Evolutionary conservation across 768 basidiomycete species (phyloP).

Genomic region (Neoboletus subvelutipes): DNA sequence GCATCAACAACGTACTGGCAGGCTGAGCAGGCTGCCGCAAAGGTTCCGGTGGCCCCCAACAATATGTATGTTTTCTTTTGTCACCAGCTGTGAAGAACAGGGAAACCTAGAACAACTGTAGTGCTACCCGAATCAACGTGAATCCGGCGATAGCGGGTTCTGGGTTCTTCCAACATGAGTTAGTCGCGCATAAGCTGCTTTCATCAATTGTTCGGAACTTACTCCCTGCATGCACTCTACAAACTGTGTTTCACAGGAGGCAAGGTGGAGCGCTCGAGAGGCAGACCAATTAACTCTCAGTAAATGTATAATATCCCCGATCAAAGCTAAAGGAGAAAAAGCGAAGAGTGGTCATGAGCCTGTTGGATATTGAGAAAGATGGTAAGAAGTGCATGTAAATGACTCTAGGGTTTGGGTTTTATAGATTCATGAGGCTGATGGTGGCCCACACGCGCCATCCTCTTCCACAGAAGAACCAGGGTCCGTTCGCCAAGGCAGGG

Average conservation of each 20-base stretch:
- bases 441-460: neutral
- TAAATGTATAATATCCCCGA: neutral
- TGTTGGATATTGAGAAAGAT: neutral
- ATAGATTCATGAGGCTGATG: neutral
- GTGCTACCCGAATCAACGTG: neutral
- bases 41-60: neutral
- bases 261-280: neutral
- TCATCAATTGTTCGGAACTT: neutral
- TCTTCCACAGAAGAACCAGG: neutral
- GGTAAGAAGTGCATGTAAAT: neutral
- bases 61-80: neutral
- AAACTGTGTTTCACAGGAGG: neutral
- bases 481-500: neutral
- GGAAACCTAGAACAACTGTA: neutral
- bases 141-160: neutral
- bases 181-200: neutral
- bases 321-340: neutral
- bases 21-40: neutral
- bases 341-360: neutral
- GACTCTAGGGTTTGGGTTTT: neutral
- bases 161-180: neutral
- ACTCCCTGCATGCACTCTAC: neutral
- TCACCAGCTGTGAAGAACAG: too few species aligned
- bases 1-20: neutral
- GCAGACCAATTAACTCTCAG: neutral